These are phyloP conservation scores for Phytophthora tubulina DNA, from an alignment of 352 stramenopile species.

Conservation along the genomic window DNA sequence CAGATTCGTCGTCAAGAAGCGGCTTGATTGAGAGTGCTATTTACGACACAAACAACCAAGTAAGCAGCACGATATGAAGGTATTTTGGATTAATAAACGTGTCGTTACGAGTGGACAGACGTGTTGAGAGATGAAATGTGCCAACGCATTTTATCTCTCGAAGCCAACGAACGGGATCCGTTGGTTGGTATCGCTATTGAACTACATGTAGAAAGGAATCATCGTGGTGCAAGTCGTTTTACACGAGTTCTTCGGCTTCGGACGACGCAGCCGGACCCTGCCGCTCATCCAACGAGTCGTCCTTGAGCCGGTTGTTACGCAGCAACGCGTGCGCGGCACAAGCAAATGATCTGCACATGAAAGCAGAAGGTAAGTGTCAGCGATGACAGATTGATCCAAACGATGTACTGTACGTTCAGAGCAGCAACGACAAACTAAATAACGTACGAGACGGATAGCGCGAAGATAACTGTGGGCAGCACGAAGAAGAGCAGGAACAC, in stretches of 20 bases:
- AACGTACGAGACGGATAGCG: constrained; percentile 69
- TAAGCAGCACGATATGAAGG: not conserved
- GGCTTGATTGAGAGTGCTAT: constrained; percentile 25
- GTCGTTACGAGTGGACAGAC: constrained; percentile 30
- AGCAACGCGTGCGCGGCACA: constrained; percentile 63
- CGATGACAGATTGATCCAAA: constrained; percentile 5
- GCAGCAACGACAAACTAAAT: not conserved
- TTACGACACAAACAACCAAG: not conserved
- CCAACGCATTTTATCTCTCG: constrained; percentile 18
- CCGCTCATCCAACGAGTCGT: constrained; percentile 54
- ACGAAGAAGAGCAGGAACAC: constrained; percentile 84
- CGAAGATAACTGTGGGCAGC: constrained; percentile 73
- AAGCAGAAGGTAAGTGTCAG: constrained; percentile 5
- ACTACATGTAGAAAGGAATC: constrained; percentile 14
- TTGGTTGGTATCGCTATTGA: constrained; percentile 18
- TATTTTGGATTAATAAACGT: constrained; percentile 44
- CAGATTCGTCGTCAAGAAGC: constrained; percentile 54
- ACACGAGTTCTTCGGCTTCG: constrained; percentile 58
- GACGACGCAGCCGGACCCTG: constrained; percentile 28
- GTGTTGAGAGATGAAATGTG: constrained; percentile 13
- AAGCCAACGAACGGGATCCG: constrained; percentile 6
- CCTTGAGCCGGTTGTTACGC: constrained; percentile 75
- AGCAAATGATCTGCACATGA: constrained; percentile 45
- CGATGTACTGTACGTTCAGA: not conserved
- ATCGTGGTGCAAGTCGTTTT: constrained; percentile 4